Evolutionary conservation across 192 early-diverging fungal species (phyloP).

Genomic region (Gaertneriomyces semiglobifer): DNA sequence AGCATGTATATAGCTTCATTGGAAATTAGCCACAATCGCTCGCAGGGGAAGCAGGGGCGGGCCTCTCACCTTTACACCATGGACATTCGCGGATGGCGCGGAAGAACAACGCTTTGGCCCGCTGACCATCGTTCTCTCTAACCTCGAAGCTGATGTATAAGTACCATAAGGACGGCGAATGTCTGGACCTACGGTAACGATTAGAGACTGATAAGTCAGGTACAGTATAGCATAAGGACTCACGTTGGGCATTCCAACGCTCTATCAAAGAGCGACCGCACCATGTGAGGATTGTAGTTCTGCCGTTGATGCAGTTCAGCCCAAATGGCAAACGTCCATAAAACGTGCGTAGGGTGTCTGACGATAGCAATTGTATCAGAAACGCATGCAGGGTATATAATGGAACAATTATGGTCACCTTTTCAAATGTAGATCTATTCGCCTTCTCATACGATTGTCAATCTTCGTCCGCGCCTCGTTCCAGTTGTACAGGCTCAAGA

Average conservation of each 20-base stretch:
- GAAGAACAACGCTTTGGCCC: constrained; percentile 54
- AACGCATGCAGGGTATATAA: neutral
- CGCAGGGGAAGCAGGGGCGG: neutral
- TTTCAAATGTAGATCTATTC: constrained; percentile 37
- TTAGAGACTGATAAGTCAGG: neutral
- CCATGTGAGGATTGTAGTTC: constrained; percentile 51
- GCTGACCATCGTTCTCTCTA: constrained; percentile 33
- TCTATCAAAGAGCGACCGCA: constrained; percentile 57
- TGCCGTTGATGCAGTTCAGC: constrained; percentile 51
- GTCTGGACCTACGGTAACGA: constrained; percentile 34
- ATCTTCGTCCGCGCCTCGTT: constrained; percentile 60
- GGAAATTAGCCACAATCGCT: constrained; percentile 7
- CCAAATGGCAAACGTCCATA: constrained; percentile 58
- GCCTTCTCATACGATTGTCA: constrained; percentile 51
- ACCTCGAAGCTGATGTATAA: constrained; percentile 62
- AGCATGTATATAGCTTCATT: constrained; percentile 53
- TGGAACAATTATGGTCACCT: constrained; percentile 34
- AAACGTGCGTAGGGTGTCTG: constrained; percentile 50
- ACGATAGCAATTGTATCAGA: constrained; percentile 7
- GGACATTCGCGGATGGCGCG: constrained; percentile 63
- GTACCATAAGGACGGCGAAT: constrained; percentile 56
- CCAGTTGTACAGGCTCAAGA: constrained; percentile 54
- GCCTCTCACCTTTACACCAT: constrained; percentile 60
- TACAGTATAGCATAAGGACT: constrained; percentile 2
- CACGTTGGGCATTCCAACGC: constrained; percentile 40